Evolutionary conservation across 1,284 basidiomycete species (phyloP), one percentile per base, ranked within the genome.

Genomic region (Baeospora myosura): DNA sequence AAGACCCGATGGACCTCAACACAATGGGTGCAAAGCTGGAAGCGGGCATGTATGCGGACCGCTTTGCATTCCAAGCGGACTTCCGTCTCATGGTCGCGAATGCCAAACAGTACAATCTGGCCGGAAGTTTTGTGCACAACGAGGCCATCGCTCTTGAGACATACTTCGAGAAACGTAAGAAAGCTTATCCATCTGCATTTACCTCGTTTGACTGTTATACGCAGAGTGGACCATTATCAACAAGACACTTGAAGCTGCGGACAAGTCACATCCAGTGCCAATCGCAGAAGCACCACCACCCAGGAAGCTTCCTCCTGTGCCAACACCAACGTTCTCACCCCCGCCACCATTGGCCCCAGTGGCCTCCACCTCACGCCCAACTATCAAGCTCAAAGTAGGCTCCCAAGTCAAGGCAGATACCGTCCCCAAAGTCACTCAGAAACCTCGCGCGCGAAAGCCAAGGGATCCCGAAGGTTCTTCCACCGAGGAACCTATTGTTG

Each of bases 1-100:
- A 88, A 59, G 72, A 85, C 11, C 95, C 96, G 0, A 98, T 99
- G 90, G 95, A 99, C 59, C 69, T 98, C 10, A 82, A 81, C 38
- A 94, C 92, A 0, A 88, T 96, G 67, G 71, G 73, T 16, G 87
- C 87, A 41, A 98, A 96, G 62, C 67, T 98, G 18, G 83, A 91
- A 53, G 79, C 76, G 46, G 92, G 92, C 0, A 77, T 93, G 59
- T 98, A 98, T 66, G 75, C 79, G 47, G 78, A 88, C 53, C 81
- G 93, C 17, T 80, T 84, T 55, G 84, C 74, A 16, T 95, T 98
- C 58, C 82, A 86, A 53, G 70, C 74, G 14, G 95, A 99, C 60
- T 88, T 98, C 59, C 80, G 76, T 44, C 75, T 97, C 38, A 89
- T 98, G 76, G 76, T 94, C 45, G 59, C 68, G 38, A 98, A 99